Conservation (phyloP, 805 yeast genomes). For the Clavispora fructus region DNA sequence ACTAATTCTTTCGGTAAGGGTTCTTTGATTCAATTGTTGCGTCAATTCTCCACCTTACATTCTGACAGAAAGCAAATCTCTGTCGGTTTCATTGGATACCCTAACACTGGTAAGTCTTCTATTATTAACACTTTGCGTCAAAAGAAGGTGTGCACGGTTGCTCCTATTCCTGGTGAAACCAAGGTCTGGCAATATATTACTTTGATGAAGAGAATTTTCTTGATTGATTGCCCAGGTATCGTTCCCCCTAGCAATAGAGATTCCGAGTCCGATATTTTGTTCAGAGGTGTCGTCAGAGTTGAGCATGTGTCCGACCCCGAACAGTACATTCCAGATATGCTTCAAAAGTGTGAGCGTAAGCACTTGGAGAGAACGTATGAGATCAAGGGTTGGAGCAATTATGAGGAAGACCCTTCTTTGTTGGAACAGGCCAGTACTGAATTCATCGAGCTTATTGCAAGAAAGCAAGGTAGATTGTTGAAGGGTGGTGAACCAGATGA, state of each 20-base stretch:
- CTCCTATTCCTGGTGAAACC: constrained; percentile 98
- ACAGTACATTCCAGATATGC: constrained; percentile 84
- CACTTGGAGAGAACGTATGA: constrained; percentile 96
- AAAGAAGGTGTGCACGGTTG: constrained; percentile 94
- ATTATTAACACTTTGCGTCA: constrained; percentile 89
- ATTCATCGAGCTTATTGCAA: constrained; percentile 84
- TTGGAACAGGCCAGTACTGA: constrained; percentile 47
- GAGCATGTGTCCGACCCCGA: constrained; percentile 95
- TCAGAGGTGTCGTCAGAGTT: constrained; percentile 98
- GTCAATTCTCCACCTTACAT: constrained; percentile 90
- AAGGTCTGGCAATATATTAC: constrained; percentile 99
- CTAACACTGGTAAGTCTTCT: constrained; percentile 96
- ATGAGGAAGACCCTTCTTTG: constrained; percentile 43
- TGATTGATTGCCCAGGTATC: constrained; percentile 98
- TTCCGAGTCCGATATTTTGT: constrained; percentile 82
- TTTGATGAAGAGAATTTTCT: constrained; percentile 88
- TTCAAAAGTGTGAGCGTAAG: constrained; percentile 78
- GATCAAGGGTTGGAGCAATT: constrained; percentile 75
- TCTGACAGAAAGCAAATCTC: constrained; percentile 93
- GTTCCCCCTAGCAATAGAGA: constrained; percentile 94
- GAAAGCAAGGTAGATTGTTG: constrained; percentile 85
- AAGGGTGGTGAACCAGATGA: constrained; percentile 99
- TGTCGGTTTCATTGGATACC: constrained; percentile 96
- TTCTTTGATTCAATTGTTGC: constrained; percentile 82
- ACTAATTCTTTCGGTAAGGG: constrained; percentile 98